Evolutionary conservation across 1,139 yeast genomes (phyloP).

Genomic region (Blastobotrys aristatus): DNA sequence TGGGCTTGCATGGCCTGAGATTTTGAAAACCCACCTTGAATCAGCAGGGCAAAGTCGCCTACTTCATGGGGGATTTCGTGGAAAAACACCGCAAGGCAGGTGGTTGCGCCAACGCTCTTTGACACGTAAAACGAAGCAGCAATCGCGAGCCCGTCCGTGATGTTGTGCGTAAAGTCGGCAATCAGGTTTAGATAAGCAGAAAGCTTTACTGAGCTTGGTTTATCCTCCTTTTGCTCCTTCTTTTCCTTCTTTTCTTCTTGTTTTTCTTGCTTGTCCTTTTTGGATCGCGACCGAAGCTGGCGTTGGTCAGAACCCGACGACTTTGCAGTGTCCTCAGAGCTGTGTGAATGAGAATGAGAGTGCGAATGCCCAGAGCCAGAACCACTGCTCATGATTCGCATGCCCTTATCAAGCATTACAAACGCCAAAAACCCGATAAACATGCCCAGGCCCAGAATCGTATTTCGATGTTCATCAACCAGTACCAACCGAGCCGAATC

Average conservation of each 20-base stretch:
- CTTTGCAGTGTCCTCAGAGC: slow-evolving; percentile 31
- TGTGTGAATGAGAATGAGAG: slow-evolving; percentile 41
- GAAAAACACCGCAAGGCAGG: slow-evolving; percentile 59
- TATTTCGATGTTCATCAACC: slow-evolving; percentile 46
- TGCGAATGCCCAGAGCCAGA: slow-evolving; percentile 31
- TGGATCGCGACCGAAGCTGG: background rate
- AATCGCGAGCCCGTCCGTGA: slow-evolving; percentile 66
- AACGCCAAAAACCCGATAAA: slow-evolving; percentile 54
- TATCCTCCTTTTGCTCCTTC: slow-evolving; percentile 27
- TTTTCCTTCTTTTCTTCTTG: slow-evolving; percentile 21
- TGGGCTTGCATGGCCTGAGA: slow-evolving; percentile 59
- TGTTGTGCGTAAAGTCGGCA: slow-evolving; percentile 63
- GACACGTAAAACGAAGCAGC: slow-evolving; percentile 60
- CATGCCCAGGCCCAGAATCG: slow-evolving; percentile 47
- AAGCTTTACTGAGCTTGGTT: slow-evolving; percentile 30
- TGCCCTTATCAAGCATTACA: slow-evolving; percentile 50
- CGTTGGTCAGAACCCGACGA: slow-evolving; percentile 2
- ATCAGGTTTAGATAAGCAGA: slow-evolving; percentile 59
- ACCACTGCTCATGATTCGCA: slow-evolving; percentile 45
- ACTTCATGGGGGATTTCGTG: slow-evolving; percentile 75
- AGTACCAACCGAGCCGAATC: slow-evolving; percentile 40
- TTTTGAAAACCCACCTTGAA: slow-evolving; percentile 60
- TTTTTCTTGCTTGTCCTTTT: slow-evolving; percentile 14
- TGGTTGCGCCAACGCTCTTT: slow-evolving; percentile 53
- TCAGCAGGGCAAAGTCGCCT: slow-evolving; percentile 64